Evolutionary conservation across 2,329 filamentous ascomycete species (phyloP), one percentile per base, ranked within the genome.

Genomic region (Simplicillium aogashimaense): DNA sequence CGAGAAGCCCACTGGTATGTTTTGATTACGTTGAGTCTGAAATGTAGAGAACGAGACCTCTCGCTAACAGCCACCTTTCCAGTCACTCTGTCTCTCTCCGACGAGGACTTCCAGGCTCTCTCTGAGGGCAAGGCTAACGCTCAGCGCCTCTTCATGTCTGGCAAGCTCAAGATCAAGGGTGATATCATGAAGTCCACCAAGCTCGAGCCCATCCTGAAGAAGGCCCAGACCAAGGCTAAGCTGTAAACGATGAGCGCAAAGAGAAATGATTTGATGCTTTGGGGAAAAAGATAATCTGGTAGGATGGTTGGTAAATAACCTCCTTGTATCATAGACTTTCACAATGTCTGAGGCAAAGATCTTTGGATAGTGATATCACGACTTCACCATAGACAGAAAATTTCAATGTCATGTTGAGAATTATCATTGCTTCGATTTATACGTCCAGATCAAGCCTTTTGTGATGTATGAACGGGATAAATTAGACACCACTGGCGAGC

Each of bases 131-230:
- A 94, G 71, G 87, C 86, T 53, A 95, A 95, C 59, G 88, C 92
- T 42, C 92, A 98, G 74, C 81, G 82, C 53, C 70, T 98, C 48
- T 95, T 97, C 69, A 97, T 98, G 90, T 78, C 78, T n/a, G 92
- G 92, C 55, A 95, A 95, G 75, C 74, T 98, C 58, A 98, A 97
- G 84, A 78, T 97, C 60, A 94, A 88, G 78, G 92, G 92, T 47
- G 88, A 97, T 62, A 80, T 97, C 45, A 97, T 97, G 90, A 95
- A 95, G 78, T 85, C 92, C 30, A 95, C 89, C 45, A 95, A 94
- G 80, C 78, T 95, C 66, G 88, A 95, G 66, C 85, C 87, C 32
- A 83, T 97, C 55, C 69, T 95, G 49, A 88, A 87, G 74, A 92
- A 88, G 74, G 84, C 86, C 30, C 83, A 87, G 70, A 72, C 69